These are phyloP conservation scores for Starmerella apis DNA, from an alignment of 805 yeast genomes.

Conservation along the genomic window DNA sequence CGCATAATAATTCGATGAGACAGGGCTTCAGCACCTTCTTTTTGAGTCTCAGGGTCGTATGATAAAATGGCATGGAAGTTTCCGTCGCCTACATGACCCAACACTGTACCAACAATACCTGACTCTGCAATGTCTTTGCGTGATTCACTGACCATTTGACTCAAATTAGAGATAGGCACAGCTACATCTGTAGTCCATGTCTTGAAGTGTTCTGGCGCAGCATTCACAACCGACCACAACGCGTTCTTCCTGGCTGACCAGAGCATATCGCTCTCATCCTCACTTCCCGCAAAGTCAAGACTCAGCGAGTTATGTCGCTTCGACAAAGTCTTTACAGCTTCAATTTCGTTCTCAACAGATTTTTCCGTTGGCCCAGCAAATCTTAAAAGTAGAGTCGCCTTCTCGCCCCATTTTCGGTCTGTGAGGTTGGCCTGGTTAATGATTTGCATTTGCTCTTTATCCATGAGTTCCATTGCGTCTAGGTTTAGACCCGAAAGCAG, in stretches of 20 bases:
- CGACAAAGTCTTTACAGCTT: constrained; percentile 31
- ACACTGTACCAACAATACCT: constrained; percentile 49
- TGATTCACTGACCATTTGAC: constrained; percentile 50
- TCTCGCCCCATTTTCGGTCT: constrained; percentile 48
- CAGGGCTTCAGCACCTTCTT: constrained; percentile 42
- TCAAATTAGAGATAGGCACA: constrained; percentile 66
- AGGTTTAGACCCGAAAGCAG: constrained; percentile 55
- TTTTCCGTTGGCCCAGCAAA: constrained; percentile 32
- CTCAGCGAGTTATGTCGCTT: constrained; percentile 37
- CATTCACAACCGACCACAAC: constrained; percentile 56
- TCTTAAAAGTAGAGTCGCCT: constrained; percentile 61
- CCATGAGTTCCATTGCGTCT: constrained; percentile 71
- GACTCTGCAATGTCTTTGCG: constrained; percentile 49
- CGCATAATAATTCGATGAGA: constrained; percentile 60
- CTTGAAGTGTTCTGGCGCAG: constrained; percentile 55
- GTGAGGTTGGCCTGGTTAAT: constrained; percentile 56
- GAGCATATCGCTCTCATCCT: constrained; percentile 58
- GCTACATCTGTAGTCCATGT: constrained; percentile 89
- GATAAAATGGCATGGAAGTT: constrained; percentile 70
- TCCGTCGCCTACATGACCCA: constrained; percentile 91
- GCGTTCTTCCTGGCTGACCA: constrained; percentile 84
- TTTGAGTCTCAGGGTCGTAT: constrained; percentile 43
- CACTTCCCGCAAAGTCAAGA: constrained; percentile 54
- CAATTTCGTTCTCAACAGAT: constrained; percentile 45
- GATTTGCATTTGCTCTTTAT: constrained; percentile 59